Base-by-base conservation (phyloP, 139 green algal genomes). In the Chlamydomonas sp. region DNA sequence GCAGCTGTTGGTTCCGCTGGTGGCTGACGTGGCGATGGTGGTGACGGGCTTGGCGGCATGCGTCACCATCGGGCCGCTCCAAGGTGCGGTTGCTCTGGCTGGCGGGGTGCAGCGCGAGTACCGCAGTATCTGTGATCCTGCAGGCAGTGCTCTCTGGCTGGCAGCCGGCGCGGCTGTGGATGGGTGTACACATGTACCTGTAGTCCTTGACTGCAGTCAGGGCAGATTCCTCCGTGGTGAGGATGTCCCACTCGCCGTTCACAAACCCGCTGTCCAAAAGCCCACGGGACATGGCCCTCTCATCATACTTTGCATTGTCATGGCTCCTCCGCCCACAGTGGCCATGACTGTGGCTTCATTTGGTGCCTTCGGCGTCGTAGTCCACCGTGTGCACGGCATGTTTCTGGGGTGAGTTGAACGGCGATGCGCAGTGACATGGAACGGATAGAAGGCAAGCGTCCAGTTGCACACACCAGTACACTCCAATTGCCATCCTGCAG, bases 11-110 rank as follows among this genome's bases (percentile, higher is more conserved):
- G 3, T 78, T 1, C 85, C 85, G 2, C 8, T 93, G 57, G 72
- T 79, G 1, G 81, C 14, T 14, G 91, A 94, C 63, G 10, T 94
- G 17, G 71, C 84, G 1, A 94, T 94, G 91, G 89, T 94, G 20
- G 0, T 89, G 9, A 88, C 89, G 1, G 91, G 91, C 5, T 73
- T 93, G 74, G 85, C 57, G 2, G 87, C 91, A 1, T 89, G 77
- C 16, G 89, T 71, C 72, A 90, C 81, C 1, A 18, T 0, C 18
- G 89, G 91, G 2, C 6, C 20, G 59, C 14, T 85, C 16, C 87
- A 82, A 85, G 74, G 83, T 90, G 79, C 57, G 68, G 1, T 7
- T 6, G 57, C 5, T 17, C n/a, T 12, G 72, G 8, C 12, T 20
- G 67, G 3, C 12, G 67, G 67, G 31, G 31, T 49, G n/a, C 72